phyloP scores from a whole-genome alignment of 169 alveolate genomes.

The Eimeria necatrix region DNA sequence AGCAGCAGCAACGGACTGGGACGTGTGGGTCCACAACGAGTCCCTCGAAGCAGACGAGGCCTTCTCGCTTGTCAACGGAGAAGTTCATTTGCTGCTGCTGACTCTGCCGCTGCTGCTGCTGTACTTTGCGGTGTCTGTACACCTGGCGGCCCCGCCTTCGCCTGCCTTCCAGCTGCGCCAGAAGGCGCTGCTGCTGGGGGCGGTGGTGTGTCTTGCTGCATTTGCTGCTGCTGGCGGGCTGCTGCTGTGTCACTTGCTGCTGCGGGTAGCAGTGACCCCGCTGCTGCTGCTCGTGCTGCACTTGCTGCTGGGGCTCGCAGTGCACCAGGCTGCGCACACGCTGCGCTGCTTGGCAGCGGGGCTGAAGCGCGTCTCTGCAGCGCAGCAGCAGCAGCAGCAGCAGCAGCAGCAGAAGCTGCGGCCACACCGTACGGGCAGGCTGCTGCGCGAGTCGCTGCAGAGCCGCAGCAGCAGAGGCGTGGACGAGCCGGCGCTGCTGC shows the following conservation, averaged over 20 bases:
- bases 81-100: conserved; percentile 43
- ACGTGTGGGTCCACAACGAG: conserved; percentile 44
- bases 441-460: conserved; percentile 1
- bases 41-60: conserved; percentile 43
- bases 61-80: conserved; percentile 40
- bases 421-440: conserved; percentile 1
- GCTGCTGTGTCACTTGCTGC: conserved; percentile 53
- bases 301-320: conserved; percentile 69
- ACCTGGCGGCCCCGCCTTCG: conserved; percentile 14
- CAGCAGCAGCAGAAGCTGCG: conserved; percentile 28
- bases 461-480: conserved; percentile 6
- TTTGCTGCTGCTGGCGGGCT: conserved; percentile 72
- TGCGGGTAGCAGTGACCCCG: conserved; percentile 70
- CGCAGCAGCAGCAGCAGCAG: conserved; percentile 66
- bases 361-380: not conserved
- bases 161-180: conserved; percentile 4
- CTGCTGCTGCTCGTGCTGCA: conserved; percentile 79
- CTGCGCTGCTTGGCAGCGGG: conserved; percentile 37
- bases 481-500: not conserved
- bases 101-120: conserved; percentile 69
- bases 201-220: not conserved
- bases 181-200: conserved; percentile 27
- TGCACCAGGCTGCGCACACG: conserved; percentile 57
- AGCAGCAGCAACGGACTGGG: conserved; percentile 27
- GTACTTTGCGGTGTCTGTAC: not conserved